phyloP scores from a whole-genome alignment of 768 basidiomycete genomes.

The Nevesoporus exiguus region DNA sequence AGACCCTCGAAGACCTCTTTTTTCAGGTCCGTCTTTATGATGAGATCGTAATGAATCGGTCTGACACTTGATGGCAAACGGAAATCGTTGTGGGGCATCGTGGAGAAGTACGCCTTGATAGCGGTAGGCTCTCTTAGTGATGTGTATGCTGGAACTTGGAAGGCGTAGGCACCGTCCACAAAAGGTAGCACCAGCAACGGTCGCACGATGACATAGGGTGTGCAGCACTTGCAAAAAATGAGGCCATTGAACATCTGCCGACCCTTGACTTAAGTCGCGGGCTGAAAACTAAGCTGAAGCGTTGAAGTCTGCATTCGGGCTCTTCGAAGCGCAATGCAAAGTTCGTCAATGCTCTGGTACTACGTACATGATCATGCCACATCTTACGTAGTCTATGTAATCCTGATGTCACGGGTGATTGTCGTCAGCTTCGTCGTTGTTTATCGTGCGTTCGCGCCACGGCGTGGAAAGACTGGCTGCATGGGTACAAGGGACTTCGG shows the following conservation, averaged over 20 bases:
- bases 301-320: not conserved
- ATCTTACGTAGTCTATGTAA: not conserved
- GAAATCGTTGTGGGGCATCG: slow-evolving; percentile 20
- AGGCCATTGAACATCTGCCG: slow-evolving; percentile 10
- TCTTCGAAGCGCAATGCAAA: not conserved
- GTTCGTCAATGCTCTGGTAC: not conserved
- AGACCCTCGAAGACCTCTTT: slow-evolving; percentile 73
- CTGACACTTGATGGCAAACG: slow-evolving; percentile 66
- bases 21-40: slow-evolving; percentile 78
- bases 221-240: slow-evolving; percentile 3
- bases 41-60: slow-evolving; percentile 76
- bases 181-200: not conserved
- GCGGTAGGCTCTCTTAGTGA: not conserved
- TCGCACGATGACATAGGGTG: not conserved
- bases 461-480: slow-evolving; percentile 17
- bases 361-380: not conserved
- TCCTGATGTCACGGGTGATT: too few species aligned
- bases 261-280: not conserved
- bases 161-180: not conserved
- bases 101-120: slow-evolving; percentile 7
- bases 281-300: not conserved
- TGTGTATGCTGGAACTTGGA: not conserved
- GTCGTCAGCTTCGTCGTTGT: not conserved
- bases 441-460: slow-evolving; percentile 5
- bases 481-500: slow-evolving; percentile 42